Evolutionary conservation across 2,329 filamentous ascomycete genomes (phyloP), one percentile per base, ranked within the genome.

Genomic region (Sporothrix phasma): DNA sequence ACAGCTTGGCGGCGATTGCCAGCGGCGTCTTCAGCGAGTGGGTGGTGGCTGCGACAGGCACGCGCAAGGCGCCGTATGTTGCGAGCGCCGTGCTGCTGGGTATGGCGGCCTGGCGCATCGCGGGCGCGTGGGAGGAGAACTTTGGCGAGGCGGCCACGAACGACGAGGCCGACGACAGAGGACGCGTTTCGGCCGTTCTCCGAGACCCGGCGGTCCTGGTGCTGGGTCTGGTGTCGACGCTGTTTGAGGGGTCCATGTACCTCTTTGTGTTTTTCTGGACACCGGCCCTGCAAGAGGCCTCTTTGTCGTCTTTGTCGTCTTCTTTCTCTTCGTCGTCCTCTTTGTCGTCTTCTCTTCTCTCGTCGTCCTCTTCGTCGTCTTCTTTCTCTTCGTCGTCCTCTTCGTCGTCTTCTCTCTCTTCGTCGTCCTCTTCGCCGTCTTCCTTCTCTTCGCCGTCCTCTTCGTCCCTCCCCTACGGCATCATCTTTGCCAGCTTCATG

Each of bases 221-320:
- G 7, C 74, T 84, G 10, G 78, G 78, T 3, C 70, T 83, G 15
- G 76, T 79, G 5, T 81, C 80, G 2, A 82, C 80, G 61, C 77
- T 83, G 69, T 84, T 84, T 69, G 82, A 85, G 71, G 81, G 81
- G 15, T 80, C 79, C 17, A 81, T 84, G 75, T 84, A 84, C 70
- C 76, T 85, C 24, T 84, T 84, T 71, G 81, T 85, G 61, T 84
- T 73, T 70, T 83, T 84, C 73, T 84, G 82, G 78, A 77, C 80
- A 2, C 80, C 82, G 0, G 79, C 80, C 2, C 72, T 84, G 51
- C 76, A 73, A 61, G 72, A 75, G 3, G 72, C 74, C 1, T 71
- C 72, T n/a, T 62, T 70, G 6, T 5, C 34, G 22, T 29, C 61
- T 19, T n/a, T n/a, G n/a, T n/a, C n/a, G n/a, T 45, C 37, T 5